Base-by-base conservation (phyloP, 2,329 filamentous ascomycete species). In the Pestalotiopsis sp. region DNA sequence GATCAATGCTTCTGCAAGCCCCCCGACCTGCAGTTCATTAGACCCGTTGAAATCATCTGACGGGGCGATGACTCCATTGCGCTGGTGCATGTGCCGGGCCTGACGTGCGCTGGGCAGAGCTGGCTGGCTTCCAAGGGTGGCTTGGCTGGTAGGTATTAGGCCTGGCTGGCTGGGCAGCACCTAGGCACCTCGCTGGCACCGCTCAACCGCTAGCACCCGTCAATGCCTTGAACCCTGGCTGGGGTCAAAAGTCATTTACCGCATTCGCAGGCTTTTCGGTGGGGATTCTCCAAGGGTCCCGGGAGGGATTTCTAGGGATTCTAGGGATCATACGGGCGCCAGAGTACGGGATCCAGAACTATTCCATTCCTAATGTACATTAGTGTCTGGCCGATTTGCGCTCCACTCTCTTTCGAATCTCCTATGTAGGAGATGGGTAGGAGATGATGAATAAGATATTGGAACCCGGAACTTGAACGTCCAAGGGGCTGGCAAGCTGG, bases 41-140 rank as follows among this genome's bases (percentile, higher is more conserved):
- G 45, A 49, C 36, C 61, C 61, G 39, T 64, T 64, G 20, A 36
- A 31, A 64, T 64, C 61, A 64, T 52, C 61, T 64, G 61, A 64
- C 61, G 59, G 59, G 59, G 23, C 39, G 61, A 64, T 64, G 61
- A 64, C 61, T 64, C 61, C 61, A 64, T 64, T 64, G 59, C 31
- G 17, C 25, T 27, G 27, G 27, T 11, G 23, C 23, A 59, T 27
- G 23, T 59, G 27, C 57, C 25, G 23, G 23, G 27, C 14, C 25
- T 14, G 45, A n/a, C 2, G 17, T 52, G 45, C 14, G 17, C 45
- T 52, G 45, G 17, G 45, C 45, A 27, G 17, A n/a, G 45, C n/a
- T n/a, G 6, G 45, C n/a, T 52, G 45, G n/a, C 45, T n/a, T 17
- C 17, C 45, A 9, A 9, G 17, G 45, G n/a, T 52, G 45, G 45